Evolutionary conservation across 2,329 filamentous ascomycete species (phyloP).

Genomic region (Ophiobolus disseminans): DNA sequence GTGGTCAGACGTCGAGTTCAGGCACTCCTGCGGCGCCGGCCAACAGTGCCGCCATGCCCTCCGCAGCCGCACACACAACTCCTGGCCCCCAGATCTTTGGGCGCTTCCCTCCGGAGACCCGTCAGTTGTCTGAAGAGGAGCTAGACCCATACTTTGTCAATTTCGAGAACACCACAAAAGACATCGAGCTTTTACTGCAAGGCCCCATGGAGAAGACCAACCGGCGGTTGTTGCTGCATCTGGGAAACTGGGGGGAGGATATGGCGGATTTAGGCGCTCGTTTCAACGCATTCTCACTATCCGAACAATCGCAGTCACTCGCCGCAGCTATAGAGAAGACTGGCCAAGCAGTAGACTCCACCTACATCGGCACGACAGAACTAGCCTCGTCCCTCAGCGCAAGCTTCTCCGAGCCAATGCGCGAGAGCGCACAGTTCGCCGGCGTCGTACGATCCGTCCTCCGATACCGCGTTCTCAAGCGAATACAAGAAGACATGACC

Average conservation of each 20-base stretch:
- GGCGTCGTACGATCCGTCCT: conserved; percentile 90
- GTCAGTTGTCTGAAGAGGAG: conserved; percentile 82
- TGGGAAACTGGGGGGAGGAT: conserved; percentile 83
- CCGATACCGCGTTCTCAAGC: conserved; percentile 87
- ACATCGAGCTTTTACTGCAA: conserved; percentile 84
- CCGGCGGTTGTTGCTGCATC: conserved; percentile 82
- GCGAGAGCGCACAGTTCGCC: conserved; percentile 96
- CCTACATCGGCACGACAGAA: conserved; percentile 95
- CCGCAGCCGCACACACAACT: conserved; percentile 63
- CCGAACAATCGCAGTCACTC: conserved; percentile 86
- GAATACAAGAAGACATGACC: conserved; percentile 97
- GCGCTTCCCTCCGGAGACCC: conserved; percentile 81
- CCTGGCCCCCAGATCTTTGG: conserved; percentile 71
- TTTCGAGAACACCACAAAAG: conserved; percentile 90
- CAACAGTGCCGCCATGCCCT: conserved; percentile 56
- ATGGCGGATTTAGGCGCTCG: conserved; percentile 92
- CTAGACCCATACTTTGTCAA: conserved; percentile 95
- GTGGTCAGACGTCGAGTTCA: conserved; percentile 53
- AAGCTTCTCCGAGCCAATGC: conserved; percentile 95
- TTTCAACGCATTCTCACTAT: conserved; percentile 95
- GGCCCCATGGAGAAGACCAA: conserved; percentile 98
- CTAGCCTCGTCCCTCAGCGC: conserved; percentile 86
- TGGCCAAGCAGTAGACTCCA: conserved; percentile 92
- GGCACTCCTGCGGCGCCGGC: conserved; percentile 65
- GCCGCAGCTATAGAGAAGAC: conserved; percentile 92